phyloP scores from a whole-genome alignment of 2,329 filamentous ascomycete species.

The Beauveria rudraprayagi region DNA sequence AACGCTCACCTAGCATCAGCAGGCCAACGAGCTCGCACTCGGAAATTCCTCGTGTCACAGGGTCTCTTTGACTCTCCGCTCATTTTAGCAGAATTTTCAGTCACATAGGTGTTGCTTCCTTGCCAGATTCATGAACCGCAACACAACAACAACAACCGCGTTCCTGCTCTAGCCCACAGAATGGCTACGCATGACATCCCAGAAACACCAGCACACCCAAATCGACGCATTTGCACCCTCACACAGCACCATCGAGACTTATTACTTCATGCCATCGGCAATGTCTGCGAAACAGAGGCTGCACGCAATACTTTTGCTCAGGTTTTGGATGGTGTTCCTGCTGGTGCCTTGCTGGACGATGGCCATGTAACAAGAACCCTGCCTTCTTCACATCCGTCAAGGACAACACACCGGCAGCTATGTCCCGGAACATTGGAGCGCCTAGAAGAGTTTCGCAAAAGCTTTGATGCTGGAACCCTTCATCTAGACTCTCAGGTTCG shows the following conservation, averaged over 20 bases:
- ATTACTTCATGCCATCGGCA: not conserved
- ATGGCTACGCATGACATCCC: too few relatives aligned
- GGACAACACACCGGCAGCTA: constrained; percentile 13
- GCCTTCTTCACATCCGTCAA: constrained; percentile 12
- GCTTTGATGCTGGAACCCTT: constrained; percentile 9
- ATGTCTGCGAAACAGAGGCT: constrained; percentile 11
- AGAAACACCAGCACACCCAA: not conserved
- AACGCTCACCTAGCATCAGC: too few relatives aligned
- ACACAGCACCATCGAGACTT: not conserved
- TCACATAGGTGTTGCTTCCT: too few relatives aligned
- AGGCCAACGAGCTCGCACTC: too few relatives aligned
- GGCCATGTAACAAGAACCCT: not conserved
- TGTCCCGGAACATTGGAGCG: constrained; percentile 16
- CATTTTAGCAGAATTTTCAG: too few relatives aligned
- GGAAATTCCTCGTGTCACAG: too few relatives aligned
- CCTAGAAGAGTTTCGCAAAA: constrained; percentile 11
- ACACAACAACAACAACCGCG: too few relatives aligned
- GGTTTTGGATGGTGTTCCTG: constrained; percentile 19
- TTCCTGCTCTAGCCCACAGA: too few relatives aligned
- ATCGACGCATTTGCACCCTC: not conserved
- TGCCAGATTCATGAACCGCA: too few relatives aligned
- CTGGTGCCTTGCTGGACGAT: constrained; percentile 3
- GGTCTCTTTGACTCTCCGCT: too few relatives aligned
- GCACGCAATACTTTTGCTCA: constrained; percentile 17
- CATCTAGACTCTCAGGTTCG: constrained; percentile 14